phyloP scores from a whole-genome alignment of 768 basidiomycete species.

The Crepidotus variabilis region DNA sequence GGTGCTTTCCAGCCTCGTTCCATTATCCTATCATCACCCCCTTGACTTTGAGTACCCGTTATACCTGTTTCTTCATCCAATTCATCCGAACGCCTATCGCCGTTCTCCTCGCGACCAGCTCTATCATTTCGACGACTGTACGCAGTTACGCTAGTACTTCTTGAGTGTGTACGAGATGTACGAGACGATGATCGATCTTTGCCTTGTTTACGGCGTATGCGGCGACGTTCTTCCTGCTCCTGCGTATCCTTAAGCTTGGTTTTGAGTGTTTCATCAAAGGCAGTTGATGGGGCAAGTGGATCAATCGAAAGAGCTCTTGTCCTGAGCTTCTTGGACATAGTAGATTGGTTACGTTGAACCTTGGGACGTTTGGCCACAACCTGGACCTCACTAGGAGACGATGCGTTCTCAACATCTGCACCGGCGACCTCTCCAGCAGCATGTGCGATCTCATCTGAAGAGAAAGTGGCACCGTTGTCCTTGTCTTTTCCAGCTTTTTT shows the following conservation, averaged over 20 bases:
- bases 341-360: constrained; percentile 22
- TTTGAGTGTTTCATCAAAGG: constrained; percentile 82
- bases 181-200: constrained; percentile 14
- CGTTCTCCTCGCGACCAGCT: constrained; percentile 4
- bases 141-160: background rate
- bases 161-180: constrained; percentile 4
- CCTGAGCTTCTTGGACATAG: constrained; percentile 21
- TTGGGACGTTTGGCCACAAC: constrained; percentile 35
- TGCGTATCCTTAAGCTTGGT: constrained; percentile 51
- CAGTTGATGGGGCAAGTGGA: constrained; percentile 77
- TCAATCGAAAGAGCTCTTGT: constrained; percentile 62
- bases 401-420: constrained; percentile 21
- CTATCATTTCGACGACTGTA: constrained; percentile 16
- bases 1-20: constrained; percentile 75
- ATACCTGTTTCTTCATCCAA: constrained; percentile 36
- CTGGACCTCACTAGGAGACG: constrained; percentile 9
- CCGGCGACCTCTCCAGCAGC: constrained; percentile 8
- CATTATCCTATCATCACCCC: constrained; percentile 50
- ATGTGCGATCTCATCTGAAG: constrained; percentile 5
- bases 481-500: constrained; percentile 24
- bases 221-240: constrained; percentile 18
- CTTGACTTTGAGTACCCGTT: constrained; percentile 22
- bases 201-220: constrained; percentile 11
- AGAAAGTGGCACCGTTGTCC: constrained; percentile 15
- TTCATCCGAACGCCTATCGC: constrained; percentile 25